Conservation (phyloP, 2,329 filamentous ascomycete genomes). For the Neofusicoccum ribis region DNA sequence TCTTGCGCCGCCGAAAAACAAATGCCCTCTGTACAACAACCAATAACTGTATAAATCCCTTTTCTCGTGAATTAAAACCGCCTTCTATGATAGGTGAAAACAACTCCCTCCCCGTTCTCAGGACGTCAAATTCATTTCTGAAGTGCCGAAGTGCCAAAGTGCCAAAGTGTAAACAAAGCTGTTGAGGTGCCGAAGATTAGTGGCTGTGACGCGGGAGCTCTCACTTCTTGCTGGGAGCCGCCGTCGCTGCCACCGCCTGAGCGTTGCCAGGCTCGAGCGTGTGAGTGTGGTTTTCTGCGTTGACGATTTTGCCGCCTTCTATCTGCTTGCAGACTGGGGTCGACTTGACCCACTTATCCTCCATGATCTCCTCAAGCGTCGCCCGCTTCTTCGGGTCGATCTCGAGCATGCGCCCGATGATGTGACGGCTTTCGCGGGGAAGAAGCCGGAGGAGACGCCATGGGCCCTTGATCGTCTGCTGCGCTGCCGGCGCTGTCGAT, state of each 20-base stretch:
- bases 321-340: constrained; percentile 81
- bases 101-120: neutral
- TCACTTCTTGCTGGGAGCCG: constrained; percentile 25
- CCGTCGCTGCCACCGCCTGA: constrained; percentile 26
- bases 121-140: neutral
- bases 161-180: neutral
- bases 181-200: neutral
- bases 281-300: constrained; percentile 77
- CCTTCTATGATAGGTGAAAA: constrained; percentile 10
- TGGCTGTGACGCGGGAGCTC: neutral
- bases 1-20: constrained; percentile 2
- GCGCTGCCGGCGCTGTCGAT: constrained; percentile 57
- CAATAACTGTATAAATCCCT: neutral
- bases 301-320: constrained; percentile 69
- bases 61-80: constrained; percentile 21
- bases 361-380: constrained; percentile 79
- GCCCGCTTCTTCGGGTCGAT: constrained; percentile 81
- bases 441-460: constrained; percentile 86
- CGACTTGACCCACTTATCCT: constrained; percentile 86
- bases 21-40: constrained; percentile 14
- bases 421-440: constrained; percentile 83
- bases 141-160: neutral
- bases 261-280: constrained; percentile 71
- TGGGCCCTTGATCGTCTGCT: constrained; percentile 77
- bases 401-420: constrained; percentile 90